Percentiles rank a stretch among this genome's conserved stretches.
phyloP scores from a whole-genome alignment of 805 yeast species.

The Osmozyma mogii region DNA sequence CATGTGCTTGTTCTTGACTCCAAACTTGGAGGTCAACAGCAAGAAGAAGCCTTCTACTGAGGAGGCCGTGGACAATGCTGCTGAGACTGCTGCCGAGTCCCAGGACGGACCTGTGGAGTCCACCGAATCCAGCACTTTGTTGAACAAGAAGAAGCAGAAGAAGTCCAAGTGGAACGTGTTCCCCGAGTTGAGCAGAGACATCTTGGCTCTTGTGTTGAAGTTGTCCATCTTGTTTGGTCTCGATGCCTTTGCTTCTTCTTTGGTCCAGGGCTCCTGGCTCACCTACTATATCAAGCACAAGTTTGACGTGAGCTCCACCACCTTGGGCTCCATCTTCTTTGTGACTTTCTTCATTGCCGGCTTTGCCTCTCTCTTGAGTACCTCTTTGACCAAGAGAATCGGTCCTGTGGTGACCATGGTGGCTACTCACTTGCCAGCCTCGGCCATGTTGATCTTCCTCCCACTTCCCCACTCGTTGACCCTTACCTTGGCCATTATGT shows the following conservation, averaged over 20 bases:
- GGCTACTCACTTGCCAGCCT: constrained; percentile 36
- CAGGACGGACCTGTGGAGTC: neutral
- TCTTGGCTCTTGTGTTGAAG: constrained; percentile 18
- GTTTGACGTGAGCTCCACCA: constrained; percentile 25
- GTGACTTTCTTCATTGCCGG: constrained; percentile 31
- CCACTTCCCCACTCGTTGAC: constrained; percentile 30
- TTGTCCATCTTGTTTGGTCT: constrained; percentile 31
- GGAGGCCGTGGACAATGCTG: neutral
- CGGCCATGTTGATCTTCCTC: constrained; percentile 28
- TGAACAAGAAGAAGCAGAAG: constrained; percentile 2
- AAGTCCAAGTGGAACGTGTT: constrained; percentile 8
- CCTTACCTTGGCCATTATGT: constrained; percentile 22
- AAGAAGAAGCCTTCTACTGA: constrained; percentile 1
- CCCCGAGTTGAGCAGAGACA: constrained; percentile 14
- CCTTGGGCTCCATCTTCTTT: constrained; percentile 34
- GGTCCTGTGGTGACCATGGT: constrained; percentile 42
- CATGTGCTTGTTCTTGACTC: constrained; percentile 12
- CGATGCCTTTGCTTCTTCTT: constrained; percentile 38
- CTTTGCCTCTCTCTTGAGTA: constrained; percentile 32
- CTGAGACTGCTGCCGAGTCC: neutral
- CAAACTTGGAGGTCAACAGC: constrained; percentile 10
- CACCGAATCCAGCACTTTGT: neutral
- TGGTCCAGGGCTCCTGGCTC: constrained; percentile 40
- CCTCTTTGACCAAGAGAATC: constrained; percentile 33
- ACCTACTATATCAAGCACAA: constrained; percentile 34